Base-by-base conservation (phyloP, 148 eudicot genomes). In the Rhododendron henanense region DNA sequence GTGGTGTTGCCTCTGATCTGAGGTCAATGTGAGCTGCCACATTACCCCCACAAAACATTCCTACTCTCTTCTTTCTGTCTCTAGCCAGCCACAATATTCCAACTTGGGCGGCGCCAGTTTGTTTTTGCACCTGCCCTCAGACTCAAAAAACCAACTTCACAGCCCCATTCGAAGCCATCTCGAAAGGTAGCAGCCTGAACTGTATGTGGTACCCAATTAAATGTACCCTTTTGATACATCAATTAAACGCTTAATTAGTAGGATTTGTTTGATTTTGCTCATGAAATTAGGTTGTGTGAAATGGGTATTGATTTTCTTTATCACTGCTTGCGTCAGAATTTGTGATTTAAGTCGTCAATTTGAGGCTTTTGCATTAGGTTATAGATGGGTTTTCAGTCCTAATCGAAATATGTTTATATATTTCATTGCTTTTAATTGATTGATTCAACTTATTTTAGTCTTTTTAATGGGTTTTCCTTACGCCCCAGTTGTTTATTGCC, bases 1-100 rank as follows among this genome's bases (percentile, higher is more conserved):
- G 88, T 88, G 87, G 86, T 79, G 45, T 65, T 83, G 45, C 82
- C 71, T 82, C 50, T 48, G 65, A 50, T 82, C 50, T 48, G 65
- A 50, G 55, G 50, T 86, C 63, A 47, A 1, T 71, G 7, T 71
- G 67, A 65, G 23, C 41, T 84, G n/a, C 84, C 67, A 44, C 55
- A 55, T 84, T 47, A 13, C 61, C 86, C 86, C 69, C 78, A 48
- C 55, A 74, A 13, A n/a, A 39, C 41, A 25, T 25, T 47, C 14
- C 48, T 8, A 65, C 79, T 10, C 73, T 87, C 31, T 39, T 23
- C 31, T 50, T 39, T 23, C 14, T 50, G 25, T 39, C 35, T 19
- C 1, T 50, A 16, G 25, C 33, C 50, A 23, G 23, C 16, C 76
- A 35, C 74, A 13, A 39, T 21, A 45, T 63, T 82, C 84, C 84